Base-by-base conservation (phyloP, 257 asterid genomes). In the Primulina tabacum region DNA sequence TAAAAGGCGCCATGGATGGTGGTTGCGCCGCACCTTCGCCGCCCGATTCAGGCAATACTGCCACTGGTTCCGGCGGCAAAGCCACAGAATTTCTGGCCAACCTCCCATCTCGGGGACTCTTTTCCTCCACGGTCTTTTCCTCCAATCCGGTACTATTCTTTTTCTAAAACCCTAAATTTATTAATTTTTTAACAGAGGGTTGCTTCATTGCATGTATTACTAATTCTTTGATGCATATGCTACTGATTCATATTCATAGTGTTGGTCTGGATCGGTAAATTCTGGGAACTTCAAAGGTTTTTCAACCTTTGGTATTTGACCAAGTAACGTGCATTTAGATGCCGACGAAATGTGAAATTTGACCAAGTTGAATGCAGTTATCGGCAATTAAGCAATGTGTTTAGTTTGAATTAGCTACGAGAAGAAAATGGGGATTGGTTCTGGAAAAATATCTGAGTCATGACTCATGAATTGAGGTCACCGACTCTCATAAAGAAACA, bases 41-140 rank as follows among this genome's bases (percentile, higher is more conserved):
- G 79, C 71, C 83, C 5, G 69, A 59, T 62, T 62, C 55, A 17
- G 68, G 60, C 64, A 66, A 57, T 66, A 53, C 75, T 52, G 52
- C 75, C 43, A 75, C 77, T 50, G 77, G 69, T 43, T 34, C 81
- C 64, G 63, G 72, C 55, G 79, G 71, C 43, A 87, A 83, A 65
- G 82, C 87, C 30, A 73, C 88, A 26, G 65, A 79, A 75, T 81
- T 77, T 64, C 90, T 88, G 11, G 68, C 82, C 29, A 70, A 75
- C 75, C 95, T 88, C 71, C 95, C 95, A 17, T 82, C 88, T 58
- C 95, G 87, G 24, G 95, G 95, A 76, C 82, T 81, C 76, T 81
- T 87, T 67, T 80, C 94, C 60, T 79, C 96, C 77, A 73, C 80
- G 64, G 78, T 85, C 69, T 33, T 79, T 40, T 83, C 93, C 60